phyloP scores from a whole-genome alignment of 108 stramenopile species.

The Cyclotella choctawhatcheeana region DNA sequence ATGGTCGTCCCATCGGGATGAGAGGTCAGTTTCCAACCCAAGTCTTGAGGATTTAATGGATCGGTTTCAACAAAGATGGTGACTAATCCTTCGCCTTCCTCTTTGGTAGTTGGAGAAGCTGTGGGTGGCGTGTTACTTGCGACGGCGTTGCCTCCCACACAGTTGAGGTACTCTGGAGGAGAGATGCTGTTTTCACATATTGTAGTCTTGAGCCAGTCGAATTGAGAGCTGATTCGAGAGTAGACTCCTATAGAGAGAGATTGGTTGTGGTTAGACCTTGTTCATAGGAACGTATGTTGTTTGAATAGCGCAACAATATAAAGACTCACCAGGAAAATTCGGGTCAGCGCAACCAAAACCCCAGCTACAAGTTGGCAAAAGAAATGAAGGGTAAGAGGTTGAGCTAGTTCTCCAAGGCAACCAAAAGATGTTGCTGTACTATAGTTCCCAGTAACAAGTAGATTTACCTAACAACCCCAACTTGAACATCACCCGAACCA shows the following conservation, averaged over 20 bases:
- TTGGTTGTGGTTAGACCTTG: too few relatives aligned
- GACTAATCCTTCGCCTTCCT: conserved; percentile 14
- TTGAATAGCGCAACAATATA: too few relatives aligned
- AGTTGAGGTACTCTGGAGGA: conserved; percentile 29
- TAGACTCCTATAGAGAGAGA: too few relatives aligned
- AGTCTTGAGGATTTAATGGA: conserved; percentile 22
- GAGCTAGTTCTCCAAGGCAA: too few relatives aligned
- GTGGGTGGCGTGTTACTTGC: conserved; percentile 9
- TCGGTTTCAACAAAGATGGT: conserved; percentile 36
- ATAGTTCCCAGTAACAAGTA: too few relatives aligned
- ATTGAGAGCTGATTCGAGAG: conserved; percentile 24
- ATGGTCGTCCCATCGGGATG: conserved; percentile 12
- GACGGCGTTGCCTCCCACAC: neutral
- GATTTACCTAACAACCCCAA: conserved; percentile 30
- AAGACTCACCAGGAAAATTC: conserved; percentile 21
- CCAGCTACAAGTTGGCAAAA: conserved; percentile 22
- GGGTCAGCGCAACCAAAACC: conserved; percentile 48
- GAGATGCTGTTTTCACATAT: conserved; percentile 33
- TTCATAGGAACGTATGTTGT: too few relatives aligned
- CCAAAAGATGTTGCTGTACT: too few relatives aligned
- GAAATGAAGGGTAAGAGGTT: too few relatives aligned
- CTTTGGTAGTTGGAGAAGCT: conserved; percentile 13
- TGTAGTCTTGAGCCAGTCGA: conserved; percentile 20
- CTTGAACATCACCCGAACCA: conserved; percentile 27
- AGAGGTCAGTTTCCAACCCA: conserved; percentile 31